Percentiles rank a stretch among this genome's conserved stretches.
These are phyloP conservation scores for Sisymbrium irio DNA, from an alignment of 345 rosid genomes.

Conservation along the genomic window DNA sequence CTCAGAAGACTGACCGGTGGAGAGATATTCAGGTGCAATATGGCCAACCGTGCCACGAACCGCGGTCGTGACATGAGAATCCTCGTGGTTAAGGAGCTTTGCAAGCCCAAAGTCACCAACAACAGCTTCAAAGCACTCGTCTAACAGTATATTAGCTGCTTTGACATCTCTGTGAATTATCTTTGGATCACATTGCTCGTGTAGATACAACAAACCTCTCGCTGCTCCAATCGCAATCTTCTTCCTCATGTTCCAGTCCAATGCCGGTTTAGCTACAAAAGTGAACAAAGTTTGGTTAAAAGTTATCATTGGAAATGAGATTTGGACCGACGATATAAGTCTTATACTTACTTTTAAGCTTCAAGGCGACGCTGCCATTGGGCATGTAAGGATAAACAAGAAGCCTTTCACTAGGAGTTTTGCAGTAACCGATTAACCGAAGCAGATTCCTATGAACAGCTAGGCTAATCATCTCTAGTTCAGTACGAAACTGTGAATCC, in stretches of 20 bases:
- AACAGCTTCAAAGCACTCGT: constrained; percentile 77
- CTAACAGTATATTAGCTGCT: constrained; percentile 88
- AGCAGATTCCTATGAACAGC: constrained; percentile 89
- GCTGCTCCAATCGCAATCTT: constrained; percentile 92
- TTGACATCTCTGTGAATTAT: constrained; percentile 91
- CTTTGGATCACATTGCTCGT: constrained; percentile 95
- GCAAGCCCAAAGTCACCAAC: constrained; percentile 98
- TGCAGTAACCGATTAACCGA: constrained; percentile 73
- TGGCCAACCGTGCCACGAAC: constrained; percentile 97
- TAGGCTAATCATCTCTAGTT: constrained; percentile 93
- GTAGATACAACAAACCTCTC: constrained; percentile 84
- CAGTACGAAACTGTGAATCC: constrained; percentile 85
- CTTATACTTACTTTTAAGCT: constrained; percentile 72
- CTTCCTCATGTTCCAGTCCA: constrained; percentile 91
- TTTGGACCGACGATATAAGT: neutral
- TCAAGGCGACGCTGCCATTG: constrained; percentile 89
- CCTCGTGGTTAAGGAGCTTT: constrained; percentile 84
- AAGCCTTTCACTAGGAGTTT: constrained; percentile 68
- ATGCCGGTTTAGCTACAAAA: constrained; percentile 63
- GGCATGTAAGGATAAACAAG: constrained; percentile 94
- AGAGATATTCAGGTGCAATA: constrained; percentile 91
- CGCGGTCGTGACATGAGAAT: constrained; percentile 92
- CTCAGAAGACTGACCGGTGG: constrained; percentile 95
- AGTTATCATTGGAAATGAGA: neutral
- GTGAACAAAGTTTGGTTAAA: neutral